Evolutionary conservation across 2,329 filamentous ascomycete genomes (phyloP).

Genomic region (Torrubiella hemipterigena): DNA sequence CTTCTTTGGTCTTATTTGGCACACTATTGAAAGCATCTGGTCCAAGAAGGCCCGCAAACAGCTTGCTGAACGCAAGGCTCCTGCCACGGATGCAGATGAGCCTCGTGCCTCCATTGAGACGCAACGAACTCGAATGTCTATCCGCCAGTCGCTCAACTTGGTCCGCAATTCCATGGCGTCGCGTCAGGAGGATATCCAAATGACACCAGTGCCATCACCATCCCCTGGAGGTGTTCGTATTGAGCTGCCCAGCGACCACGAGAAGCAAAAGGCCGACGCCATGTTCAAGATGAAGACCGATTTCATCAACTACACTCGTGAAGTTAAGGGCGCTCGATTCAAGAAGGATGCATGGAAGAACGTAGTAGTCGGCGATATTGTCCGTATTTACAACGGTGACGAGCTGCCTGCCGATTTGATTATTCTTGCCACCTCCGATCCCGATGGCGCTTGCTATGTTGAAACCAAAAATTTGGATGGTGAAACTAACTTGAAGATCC

Average conservation of each 20-base stretch:
- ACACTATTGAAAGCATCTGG: conserved; percentile 33
- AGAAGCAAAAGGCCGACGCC: conserved; percentile 21
- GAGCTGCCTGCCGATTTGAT: conserved; percentile 90
- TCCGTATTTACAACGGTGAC: conserved; percentile 92
- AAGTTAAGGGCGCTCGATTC: conserved; percentile 64
- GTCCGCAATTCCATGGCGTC: conserved; percentile 42
- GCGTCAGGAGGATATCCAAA: conserved; percentile 66
- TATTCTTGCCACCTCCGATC: conserved; percentile 83
- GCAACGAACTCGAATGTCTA: conserved; percentile 18
- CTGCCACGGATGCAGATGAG: conserved; percentile 28
- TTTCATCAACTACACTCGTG: conserved; percentile 61
- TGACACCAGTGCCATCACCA: conserved; percentile 89
- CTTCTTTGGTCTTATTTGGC: conserved; percentile 41
- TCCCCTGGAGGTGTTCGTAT: conserved; percentile 27
- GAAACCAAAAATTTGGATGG: conserved; percentile 98
- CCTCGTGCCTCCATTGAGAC: conserved; percentile 46
- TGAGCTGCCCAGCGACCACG: conserved; percentile 24
- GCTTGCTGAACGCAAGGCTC: conserved; percentile 34
- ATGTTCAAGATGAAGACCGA: conserved; percentile 36
- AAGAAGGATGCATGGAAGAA: conserved; percentile 94
- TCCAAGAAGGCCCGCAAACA: conserved; percentile 35
- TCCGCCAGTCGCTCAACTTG: conserved; percentile 31
- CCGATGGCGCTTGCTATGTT: conserved; percentile 90
- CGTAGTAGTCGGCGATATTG: conserved; percentile 87
- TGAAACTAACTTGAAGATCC: conserved; percentile 94